Evolutionary conservation across 805 yeast species (phyloP), one percentile per base, ranked within the genome.

Genomic region (Wickerhamomyces alni): DNA sequence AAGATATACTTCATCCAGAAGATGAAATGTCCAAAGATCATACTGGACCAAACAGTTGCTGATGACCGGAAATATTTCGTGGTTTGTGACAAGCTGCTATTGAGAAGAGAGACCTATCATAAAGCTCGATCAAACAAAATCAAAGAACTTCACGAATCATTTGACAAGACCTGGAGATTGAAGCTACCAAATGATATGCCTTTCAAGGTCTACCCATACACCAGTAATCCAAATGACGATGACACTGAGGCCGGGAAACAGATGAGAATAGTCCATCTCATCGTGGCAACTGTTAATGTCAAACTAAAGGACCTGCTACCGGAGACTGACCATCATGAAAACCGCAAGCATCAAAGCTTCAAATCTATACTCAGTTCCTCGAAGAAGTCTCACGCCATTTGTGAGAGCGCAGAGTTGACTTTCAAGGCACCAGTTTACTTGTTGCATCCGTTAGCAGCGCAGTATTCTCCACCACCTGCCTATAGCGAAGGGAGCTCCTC

Each of bases 341-440:
- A 16, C 6, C 8, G 29, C 29, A 7, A 11, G 13, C 12, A 26
- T 26, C 13, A 26, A 9, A 26, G 6, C 15, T 9, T n/a, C 18
- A 29, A 18, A 29, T 9, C 18, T n/a, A 15, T 7, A 11, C 18
- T n/a, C 17, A 4, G 18, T 9, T 26, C 7, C 17, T 9, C 9
- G n/a, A 30, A 30, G 17, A 12, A 30, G 12, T 8, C 13, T 5
- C 17, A 17, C 16, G 9, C 17, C 11, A 12, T 4, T n/a, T 16
- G 22, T 17, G 32, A 28, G 9, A 6, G 24, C 9, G 27, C 42
- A 15, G 47, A 45, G 7, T 15, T 50, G 7, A 40, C 39, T 2
- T 43, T 47, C 35, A 43, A 36, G 30, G 45, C 48, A 3, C 50
- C 43, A 8, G 43, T 50, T 8, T 36, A 46, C 24, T 13, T 50